These are phyloP conservation scores for Eucalyptus tenuipes DNA, from an alignment of 345 rosid species.

Conservation along the genomic window DNA sequence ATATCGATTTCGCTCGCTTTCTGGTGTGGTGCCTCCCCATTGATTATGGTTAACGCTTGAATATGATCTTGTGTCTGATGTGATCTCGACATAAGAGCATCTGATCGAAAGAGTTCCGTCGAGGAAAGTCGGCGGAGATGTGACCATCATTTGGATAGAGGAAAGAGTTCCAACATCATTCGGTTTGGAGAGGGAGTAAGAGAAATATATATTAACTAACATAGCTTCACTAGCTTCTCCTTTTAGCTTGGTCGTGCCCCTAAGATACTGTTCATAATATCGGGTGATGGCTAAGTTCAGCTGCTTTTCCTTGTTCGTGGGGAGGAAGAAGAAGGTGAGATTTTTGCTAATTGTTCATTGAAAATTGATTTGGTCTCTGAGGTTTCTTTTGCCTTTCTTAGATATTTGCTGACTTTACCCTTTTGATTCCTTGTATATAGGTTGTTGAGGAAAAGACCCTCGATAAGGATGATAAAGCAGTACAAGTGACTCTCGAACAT, in stretches of 20 bases:
- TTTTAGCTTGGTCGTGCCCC: background rate
- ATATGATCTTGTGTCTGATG: background rate
- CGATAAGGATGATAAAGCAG: conserved; percentile 10
- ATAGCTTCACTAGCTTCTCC: background rate
- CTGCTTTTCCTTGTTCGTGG: conserved; percentile 23
- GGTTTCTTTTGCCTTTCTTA: background rate
- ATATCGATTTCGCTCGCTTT: conserved; percentile 2
- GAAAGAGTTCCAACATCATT: background rate
- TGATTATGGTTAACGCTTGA: conserved; percentile 57
- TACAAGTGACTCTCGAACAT: conserved; percentile 38
- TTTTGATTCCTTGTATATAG: background rate
- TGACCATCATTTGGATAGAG: background rate
- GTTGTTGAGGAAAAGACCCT: background rate
- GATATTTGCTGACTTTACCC: background rate
- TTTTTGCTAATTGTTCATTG: background rate
- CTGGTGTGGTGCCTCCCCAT: conserved; percentile 53
- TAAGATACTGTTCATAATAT: background rate
- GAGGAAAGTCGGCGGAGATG: conserved; percentile 13
- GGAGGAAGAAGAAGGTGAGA: conserved; percentile 33
- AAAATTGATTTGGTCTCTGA: background rate
- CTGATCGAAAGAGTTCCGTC: background rate
- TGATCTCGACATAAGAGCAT: background rate
- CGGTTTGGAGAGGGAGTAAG: background rate
- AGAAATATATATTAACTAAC: background rate
- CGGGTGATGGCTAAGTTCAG: conserved; percentile 26